Base-by-base conservation (phyloP, 2,329 filamentous ascomycete species). In the Ophiostoma montium region DNA sequence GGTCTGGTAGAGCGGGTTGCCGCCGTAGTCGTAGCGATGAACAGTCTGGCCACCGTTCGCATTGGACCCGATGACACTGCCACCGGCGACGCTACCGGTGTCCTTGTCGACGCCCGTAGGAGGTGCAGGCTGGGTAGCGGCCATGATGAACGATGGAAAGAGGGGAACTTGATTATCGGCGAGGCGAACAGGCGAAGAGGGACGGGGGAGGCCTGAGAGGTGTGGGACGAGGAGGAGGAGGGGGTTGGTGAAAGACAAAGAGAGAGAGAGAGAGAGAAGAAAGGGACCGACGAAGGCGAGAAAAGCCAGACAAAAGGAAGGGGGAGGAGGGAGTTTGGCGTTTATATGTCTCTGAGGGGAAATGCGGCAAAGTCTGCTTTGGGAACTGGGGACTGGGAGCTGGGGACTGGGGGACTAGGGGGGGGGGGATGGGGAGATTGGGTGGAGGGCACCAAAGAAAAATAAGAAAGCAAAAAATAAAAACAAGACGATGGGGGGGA, bases 1-100 rank as follows among this genome's bases (percentile, higher is more conserved):
- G 27, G 61, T 54, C 49, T 64, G 60, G 47, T 59, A 62, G 45
- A 66, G 62, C 9, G 68, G 68, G 59, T 70, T 69, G 55, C 60
- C 60, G 49, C 64, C 62, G 50, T 63, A 65, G 54, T 60, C 50
- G 46, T 54, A 44, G 41, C 54, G 58, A 41, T 55, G 54, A 46
- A 47, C 50, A 15, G 50, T 16, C 27, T 52, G 48, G 6, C 42
- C 23, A 11, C 47, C 49, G 41, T 52, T 50, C 31, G 46, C 41
- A 23, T 35, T 19, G 16, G 43, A 15, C 10, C 27, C 42, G 6
- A 45, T 31, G 33, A 33, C 38, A 23, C 27, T 23, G 21, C 45
- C 49, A 16, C 42, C 42, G 11, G 42, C 10, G 42, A 21, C 42
- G 10, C 42, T 44, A n/a, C 18, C 18, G 16, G 42, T 44, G 16